Evolutionary conservation across 306 rosid species (phyloP).

Genomic region (Begonia fuchsioides): DNA sequence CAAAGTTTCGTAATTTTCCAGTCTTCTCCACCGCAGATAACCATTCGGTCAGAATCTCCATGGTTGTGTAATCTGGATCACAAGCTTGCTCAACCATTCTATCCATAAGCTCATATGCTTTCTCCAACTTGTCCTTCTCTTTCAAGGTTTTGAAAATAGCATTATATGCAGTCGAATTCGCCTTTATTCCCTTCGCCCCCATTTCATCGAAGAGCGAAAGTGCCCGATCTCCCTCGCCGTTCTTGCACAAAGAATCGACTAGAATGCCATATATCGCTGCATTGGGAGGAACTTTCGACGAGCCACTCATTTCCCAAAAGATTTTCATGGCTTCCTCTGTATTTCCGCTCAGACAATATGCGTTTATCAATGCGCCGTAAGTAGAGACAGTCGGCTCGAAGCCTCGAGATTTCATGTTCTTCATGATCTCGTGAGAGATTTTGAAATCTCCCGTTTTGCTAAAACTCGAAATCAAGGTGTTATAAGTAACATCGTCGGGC

Average conservation of each 20-base stretch:
- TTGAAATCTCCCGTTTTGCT: slow-evolving; percentile 41
- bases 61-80: slow-evolving; percentile 48
- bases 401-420: slow-evolving; percentile 45
- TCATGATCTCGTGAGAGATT: slow-evolving; percentile 25
- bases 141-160: slow-evolving; percentile 43
- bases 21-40: slow-evolving; percentile 37
- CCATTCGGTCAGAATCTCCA: slow-evolving; percentile 75
- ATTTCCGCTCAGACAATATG: slow-evolving; percentile 38
- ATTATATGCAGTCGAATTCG: slow-evolving; percentile 45
- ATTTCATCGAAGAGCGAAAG: slow-evolving; percentile 45
- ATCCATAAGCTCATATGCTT: slow-evolving; percentile 51
- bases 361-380: slow-evolving; percentile 61
- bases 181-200: slow-evolving; percentile 40
- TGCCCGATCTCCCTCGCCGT: slow-evolving; percentile 26
- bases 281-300: slow-evolving; percentile 44
- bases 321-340: slow-evolving; percentile 42
- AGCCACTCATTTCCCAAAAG: slow-evolving; percentile 35
- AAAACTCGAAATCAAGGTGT: slow-evolving; percentile 48
- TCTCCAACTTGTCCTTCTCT: slow-evolving; percentile 27
- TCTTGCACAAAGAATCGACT: slow-evolving; percentile 55
- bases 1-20: slow-evolving; percentile 30
- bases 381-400: slow-evolving; percentile 45
- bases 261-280: slow-evolving; percentile 45
- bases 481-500: slow-evolving; percentile 61
- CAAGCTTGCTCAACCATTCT: slow-evolving; percentile 52